These are phyloP conservation scores for Skeletonema menzelii DNA, from an alignment of 108 stramenopile species.

Conservation along the genomic window DNA sequence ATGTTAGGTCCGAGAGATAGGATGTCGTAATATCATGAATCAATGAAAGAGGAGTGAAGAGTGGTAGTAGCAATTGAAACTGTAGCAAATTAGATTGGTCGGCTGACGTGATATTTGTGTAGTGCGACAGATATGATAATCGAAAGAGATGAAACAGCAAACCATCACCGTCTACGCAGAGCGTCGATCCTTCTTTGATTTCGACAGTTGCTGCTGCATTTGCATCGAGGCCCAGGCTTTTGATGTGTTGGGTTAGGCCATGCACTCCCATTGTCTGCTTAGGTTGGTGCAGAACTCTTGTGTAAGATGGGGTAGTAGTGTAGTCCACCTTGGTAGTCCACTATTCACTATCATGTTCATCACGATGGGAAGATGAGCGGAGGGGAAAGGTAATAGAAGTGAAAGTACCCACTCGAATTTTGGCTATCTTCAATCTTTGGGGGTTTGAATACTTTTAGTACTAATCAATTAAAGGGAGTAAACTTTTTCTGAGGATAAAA, in stretches of 20 bases:
- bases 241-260: background rate
- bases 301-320: too few species aligned
- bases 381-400: too few species aligned
- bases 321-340: too few species aligned
- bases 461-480: too few species aligned
- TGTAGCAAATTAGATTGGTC: background rate
- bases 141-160: constrained; percentile 54
- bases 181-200: constrained; percentile 9
- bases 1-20: constrained; percentile 37
- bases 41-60: constrained; percentile 48
- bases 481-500: too few species aligned
- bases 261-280: background rate
- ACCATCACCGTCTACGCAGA: constrained; percentile 71
- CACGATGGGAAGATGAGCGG: too few species aligned
- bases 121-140: constrained; percentile 54
- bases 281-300: too few species aligned
- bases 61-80: constrained; percentile 40
- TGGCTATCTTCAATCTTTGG: too few species aligned
- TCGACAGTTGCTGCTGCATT: background rate
- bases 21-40: constrained; percentile 45
- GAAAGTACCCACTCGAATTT: too few species aligned
- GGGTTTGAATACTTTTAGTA: too few species aligned
- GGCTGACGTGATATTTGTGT: constrained; percentile 20
- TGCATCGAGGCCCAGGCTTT: background rate
- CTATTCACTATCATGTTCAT: too few species aligned